A percentile compares a stretch with the other conserved stretches of the same genome.
phyloP scores from a whole-genome alignment of 768 basidiomycete species.

The Phaeolepiota aurea region DNA sequence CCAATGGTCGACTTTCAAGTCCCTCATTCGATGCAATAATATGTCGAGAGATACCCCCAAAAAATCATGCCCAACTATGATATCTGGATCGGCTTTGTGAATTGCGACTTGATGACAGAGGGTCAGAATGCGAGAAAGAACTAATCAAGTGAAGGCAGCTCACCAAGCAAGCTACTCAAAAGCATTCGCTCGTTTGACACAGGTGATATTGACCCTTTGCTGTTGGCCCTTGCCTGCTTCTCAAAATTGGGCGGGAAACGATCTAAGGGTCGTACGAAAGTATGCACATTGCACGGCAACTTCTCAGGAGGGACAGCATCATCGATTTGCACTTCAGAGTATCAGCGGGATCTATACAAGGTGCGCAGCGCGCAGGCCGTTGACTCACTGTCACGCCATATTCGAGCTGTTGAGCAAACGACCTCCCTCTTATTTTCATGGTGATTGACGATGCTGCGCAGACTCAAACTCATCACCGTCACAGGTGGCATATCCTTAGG shows the following conservation, averaged over 20 bases:
- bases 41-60: conserved; percentile 85
- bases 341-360: too few relatives aligned
- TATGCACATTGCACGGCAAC: conserved; percentile 74
- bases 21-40: conserved; percentile 82
- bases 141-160: conserved; percentile 7
- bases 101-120: conserved; percentile 44
- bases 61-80: conserved; percentile 93
- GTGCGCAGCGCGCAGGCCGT: too few relatives aligned
- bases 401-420: conserved; percentile 75
- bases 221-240: conserved; percentile 48
- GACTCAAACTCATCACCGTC: conserved; percentile 82
- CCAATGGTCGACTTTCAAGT: conserved; percentile 89
- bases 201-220: conserved; percentile 63
- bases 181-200: conserved; percentile 81
- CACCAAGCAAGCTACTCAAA: conserved; percentile 74
- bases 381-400: conserved; percentile 60
- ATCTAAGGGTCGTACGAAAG: conserved; percentile 85
- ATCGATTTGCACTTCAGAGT: conserved; percentile 82
- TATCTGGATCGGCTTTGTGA: conserved; percentile 85
- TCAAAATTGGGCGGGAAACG: conserved; percentile 84
- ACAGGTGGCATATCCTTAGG: conserved; percentile 82
- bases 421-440: conserved; percentile 91
- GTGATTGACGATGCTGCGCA: conserved; percentile 91
- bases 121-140: conserved; percentile 2
- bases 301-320: conserved; percentile 88